These are phyloP conservation scores for Boletus reticulatus DNA, from an alignment of 768 basidiomycete genomes.

Conservation along the genomic window DNA sequence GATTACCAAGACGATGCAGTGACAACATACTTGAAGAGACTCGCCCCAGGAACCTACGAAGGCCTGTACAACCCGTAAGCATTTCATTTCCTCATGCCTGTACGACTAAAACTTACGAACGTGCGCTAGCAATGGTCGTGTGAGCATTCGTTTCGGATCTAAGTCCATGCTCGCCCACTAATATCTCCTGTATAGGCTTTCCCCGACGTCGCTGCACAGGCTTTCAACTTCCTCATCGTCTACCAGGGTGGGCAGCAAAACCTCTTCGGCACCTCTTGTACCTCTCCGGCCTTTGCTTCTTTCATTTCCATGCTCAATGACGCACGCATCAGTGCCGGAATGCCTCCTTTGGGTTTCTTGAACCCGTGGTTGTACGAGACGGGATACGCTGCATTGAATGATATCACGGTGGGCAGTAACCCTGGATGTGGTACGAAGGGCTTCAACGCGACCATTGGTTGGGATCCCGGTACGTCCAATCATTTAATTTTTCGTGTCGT, in stretches of 20 bases:
- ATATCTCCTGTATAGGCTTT: constrained; percentile 35
- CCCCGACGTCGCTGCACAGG: constrained; percentile 69
- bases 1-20: constrained; percentile 51
- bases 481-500: too few species aligned
- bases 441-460: constrained; percentile 59
- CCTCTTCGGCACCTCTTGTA: constrained; percentile 57
- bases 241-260: constrained; percentile 33
- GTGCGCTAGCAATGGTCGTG: constrained; percentile 46
- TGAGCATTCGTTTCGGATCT: constrained; percentile 27
- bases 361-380: constrained; percentile 57
- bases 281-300: constrained; percentile 62
- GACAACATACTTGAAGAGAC: constrained; percentile 39
- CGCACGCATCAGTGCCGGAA: constrained; percentile 44
- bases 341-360: constrained; percentile 56
- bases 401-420: constrained; percentile 57
- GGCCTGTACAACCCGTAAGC: constrained; percentile 61
- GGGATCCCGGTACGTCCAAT: constrained; percentile 52
- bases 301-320: constrained; percentile 67
- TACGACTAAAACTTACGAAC: not conserved
- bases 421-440: constrained; percentile 61
- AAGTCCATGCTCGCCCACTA: too few species aligned
- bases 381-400: constrained; percentile 43
- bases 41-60: constrained; percentile 48
- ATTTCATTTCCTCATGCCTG: not conserved
- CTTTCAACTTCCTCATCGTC: constrained; percentile 47